Evolutionary conservation across 2,329 filamentous ascomycete species (phyloP).

Genomic region (Claviceps sp.): DNA sequence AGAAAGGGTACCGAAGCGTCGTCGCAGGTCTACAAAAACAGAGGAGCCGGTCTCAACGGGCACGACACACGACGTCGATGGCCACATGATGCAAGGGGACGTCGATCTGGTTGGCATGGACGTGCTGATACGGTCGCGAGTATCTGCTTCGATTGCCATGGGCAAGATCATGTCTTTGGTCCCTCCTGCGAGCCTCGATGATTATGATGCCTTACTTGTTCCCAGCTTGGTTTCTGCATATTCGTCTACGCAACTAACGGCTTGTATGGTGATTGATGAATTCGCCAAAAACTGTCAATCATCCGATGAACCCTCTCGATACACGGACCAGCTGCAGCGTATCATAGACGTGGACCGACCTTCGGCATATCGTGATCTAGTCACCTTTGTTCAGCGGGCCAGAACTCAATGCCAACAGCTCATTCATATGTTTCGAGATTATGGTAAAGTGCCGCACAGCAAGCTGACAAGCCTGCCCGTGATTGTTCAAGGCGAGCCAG

Average conservation of each 20-base stretch:
- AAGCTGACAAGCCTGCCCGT: conserved; percentile 74
- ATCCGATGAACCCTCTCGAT: conserved; percentile 33
- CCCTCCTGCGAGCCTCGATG: conserved; percentile 47
- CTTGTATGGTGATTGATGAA: conserved; percentile 77
- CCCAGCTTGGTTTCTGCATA: conserved; percentile 57
- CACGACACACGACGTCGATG: conserved; percentile 91
- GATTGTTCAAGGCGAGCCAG: conserved; percentile 83
- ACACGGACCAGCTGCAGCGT: conserved; percentile 51
- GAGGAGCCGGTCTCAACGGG: conserved; percentile 51
- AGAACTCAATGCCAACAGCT: conserved; percentile 85
- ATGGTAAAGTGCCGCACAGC: conserved; percentile 63
- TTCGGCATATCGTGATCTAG: conserved; percentile 73
- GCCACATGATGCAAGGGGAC: conserved; percentile 94
- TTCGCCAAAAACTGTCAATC: conserved; percentile 51
- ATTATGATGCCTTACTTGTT: conserved; percentile 52
- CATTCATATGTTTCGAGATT: conserved; percentile 81
- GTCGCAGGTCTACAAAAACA: conserved; percentile 72
- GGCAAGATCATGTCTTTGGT: conserved; percentile 71
- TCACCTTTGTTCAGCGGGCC: conserved; percentile 78
- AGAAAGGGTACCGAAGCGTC: conserved; percentile 58
- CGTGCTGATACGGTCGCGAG: conserved; percentile 73
- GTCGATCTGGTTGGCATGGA: conserved; percentile 89
- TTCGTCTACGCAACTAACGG: conserved; percentile 75
- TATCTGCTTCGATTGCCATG: conserved; percentile 76
- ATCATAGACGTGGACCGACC: conserved; percentile 77